phyloP scores from a whole-genome alignment of 192 early-diverging fungal genomes.

The Mortierella alpina region DNA sequence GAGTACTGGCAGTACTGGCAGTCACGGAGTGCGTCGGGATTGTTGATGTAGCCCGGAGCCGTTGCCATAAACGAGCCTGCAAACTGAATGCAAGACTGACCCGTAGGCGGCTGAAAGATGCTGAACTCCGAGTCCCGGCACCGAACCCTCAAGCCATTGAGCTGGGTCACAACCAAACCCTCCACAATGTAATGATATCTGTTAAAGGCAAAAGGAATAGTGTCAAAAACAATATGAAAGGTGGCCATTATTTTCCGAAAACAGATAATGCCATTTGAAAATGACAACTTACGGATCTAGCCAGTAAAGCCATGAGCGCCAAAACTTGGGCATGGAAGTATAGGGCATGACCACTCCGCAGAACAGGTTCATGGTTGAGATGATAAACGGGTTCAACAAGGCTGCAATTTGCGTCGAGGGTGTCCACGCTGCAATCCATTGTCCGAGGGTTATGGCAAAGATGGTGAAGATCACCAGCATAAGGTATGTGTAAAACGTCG shows the following conservation, averaged over 20 bases:
- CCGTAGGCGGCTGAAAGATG: constrained; percentile 63
- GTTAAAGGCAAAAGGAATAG: neutral
- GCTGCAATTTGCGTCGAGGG: constrained; percentile 65
- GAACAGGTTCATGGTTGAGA: constrained; percentile 76
- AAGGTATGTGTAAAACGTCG: constrained; percentile 72
- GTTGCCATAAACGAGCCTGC: constrained; percentile 57
- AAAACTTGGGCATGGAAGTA: constrained; percentile 17
- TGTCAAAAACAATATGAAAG: neutral
- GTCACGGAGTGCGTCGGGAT: constrained; percentile 55
- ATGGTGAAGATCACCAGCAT: constrained; percentile 66
- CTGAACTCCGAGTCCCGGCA: constrained; percentile 66
- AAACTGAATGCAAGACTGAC: constrained; percentile 70
- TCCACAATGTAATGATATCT: constrained; percentile 75
- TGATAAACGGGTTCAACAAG: constrained; percentile 73
- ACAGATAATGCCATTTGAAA: too few species aligned
- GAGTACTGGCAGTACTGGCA: constrained; percentile 76
- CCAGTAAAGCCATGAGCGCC: constrained; percentile 58
- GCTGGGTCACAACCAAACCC: constrained; percentile 68
- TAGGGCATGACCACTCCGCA: constrained; percentile 69
- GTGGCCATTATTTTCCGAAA: neutral
- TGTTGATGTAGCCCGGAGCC: constrained; percentile 69
- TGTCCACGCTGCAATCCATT: constrained; percentile 75
- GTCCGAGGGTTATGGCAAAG: constrained; percentile 77
- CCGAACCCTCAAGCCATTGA: constrained; percentile 53
- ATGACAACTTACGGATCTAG: constrained; percentile 55